These are phyloP conservation scores for Schwanniomyces etchellsii DNA, from an alignment of 1,139 yeast species.

Conservation along the genomic window DNA sequence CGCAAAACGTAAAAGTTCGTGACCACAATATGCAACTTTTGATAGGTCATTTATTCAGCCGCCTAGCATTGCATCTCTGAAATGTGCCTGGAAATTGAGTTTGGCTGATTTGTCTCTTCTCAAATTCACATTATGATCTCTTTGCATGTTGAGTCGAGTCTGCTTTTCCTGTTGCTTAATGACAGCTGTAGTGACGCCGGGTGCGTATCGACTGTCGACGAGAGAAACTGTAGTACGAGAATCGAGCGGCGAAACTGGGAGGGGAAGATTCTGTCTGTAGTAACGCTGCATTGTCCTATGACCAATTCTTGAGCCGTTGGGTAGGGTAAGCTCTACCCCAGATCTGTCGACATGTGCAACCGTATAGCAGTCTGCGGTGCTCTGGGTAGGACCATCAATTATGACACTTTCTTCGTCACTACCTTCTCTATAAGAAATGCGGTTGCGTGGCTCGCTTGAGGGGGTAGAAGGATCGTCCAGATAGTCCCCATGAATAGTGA, in stretches of 20 bases:
- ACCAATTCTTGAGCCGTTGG: conserved; percentile 45
- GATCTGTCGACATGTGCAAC: conserved; percentile 31
- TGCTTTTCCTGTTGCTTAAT: conserved; percentile 32
- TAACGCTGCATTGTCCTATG: conserved; percentile 43
- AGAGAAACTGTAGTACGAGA: conserved; percentile 31
- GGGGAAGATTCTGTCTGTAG: conserved; percentile 33
- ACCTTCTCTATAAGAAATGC: conserved; percentile 19
- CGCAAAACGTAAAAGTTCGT: too few relatives aligned
- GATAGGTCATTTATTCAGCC: too few relatives aligned
- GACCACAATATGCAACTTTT: too few relatives aligned
- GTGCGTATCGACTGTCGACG: conserved; percentile 35
- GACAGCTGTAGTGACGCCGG: conserved; percentile 28
- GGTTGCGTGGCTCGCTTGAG: conserved; percentile 12
- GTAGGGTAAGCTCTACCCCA: conserved; percentile 39
- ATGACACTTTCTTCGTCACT: conserved; percentile 1
- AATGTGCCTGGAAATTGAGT: conserved; percentile 33
- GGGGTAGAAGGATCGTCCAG: conserved; percentile 4
- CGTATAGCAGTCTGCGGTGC: conserved; percentile 28
- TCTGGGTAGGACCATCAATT: conserved; percentile 20
- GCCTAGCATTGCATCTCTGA: conserved; percentile 34
- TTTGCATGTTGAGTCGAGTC: conserved; percentile 20
- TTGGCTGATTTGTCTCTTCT: conserved; percentile 23
- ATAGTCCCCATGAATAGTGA: conserved; percentile 11
- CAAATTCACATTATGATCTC: conserved; percentile 17
- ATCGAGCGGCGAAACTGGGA: conserved; percentile 21